Evolutionary conservation across 108 stramenopile genomes (phyloP), one percentile per base, ranked within the genome.

Genomic region (Discostella stelligeroides): DNA sequence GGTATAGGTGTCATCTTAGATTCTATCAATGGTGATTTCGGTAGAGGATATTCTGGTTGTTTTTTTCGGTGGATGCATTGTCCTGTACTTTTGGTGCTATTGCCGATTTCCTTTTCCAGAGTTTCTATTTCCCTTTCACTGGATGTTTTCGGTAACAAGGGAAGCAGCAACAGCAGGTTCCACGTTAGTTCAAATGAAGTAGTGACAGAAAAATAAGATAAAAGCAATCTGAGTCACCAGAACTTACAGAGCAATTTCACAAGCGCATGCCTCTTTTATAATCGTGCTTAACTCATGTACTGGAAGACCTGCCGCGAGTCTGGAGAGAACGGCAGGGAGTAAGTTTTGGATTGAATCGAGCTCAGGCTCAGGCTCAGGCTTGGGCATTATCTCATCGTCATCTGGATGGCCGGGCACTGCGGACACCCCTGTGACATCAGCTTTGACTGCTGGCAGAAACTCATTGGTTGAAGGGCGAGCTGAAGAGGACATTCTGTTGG

Each of bases 281-380:
- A 91, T 89, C 18, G 85, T 24, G 18, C 84, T 68, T 17, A 95
- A 70, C 66, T 95, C 93, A 18, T 67, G 50, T 17, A 54, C 55
- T 37, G 93, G 93, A 10, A 95, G 42, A 13, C 89, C 89, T 20
- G 79, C 70, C 11, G 89, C 85, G 40, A 95, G 48, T 13, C 89
- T 83, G 43, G 69, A 78, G 39, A 94, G 63, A 0, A 89, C 77
- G 20, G 65, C 46, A n/a, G 57, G 56, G 20, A 82, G 39, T 12
- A 84, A 24, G 18, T 73, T 54, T 25, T 46, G 56, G 58, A 69
- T 59, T 55, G 56, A 30, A 0, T 68, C 67, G 41, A 55, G 56
- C n/a, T n/a, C n/a, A n/a, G n/a, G n/a, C n/a, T n/a, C n/a, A n/a
- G n/a, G n/a, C n/a, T 34, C 34, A 6, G 34, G 34, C 34, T 34